Percentiles rank a stretch among this genome's conserved stretches.
Conservation (phyloP, 2,329 filamentous ascomycete genomes). For the Cladosporium austrohemisphaericum region DNA sequence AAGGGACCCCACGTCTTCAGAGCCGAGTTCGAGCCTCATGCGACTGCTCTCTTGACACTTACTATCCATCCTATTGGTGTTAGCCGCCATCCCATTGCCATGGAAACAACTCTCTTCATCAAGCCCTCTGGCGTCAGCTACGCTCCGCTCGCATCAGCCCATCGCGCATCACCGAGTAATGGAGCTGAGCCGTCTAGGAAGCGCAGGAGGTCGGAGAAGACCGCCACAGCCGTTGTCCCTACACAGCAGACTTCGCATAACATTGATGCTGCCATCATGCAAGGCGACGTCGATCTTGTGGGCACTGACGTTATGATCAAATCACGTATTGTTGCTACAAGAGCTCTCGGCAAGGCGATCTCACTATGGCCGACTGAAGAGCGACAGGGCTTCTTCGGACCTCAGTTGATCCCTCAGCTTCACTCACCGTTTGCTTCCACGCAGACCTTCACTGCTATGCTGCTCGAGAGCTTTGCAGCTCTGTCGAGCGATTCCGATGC, state of each 20-base stretch:
- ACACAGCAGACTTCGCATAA: slow-evolving; percentile 70
- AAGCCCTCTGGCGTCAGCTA: slow-evolving; percentile 89
- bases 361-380: slow-evolving; percentile 63
- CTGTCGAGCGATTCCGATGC: slow-evolving; percentile 20
- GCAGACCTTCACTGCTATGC: slow-evolving; percentile 75
- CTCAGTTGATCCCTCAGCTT: slow-evolving; percentile 62
- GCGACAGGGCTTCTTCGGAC: slow-evolving; percentile 61
- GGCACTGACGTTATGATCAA: slow-evolving; percentile 83
- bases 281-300: slow-evolving; percentile 91
- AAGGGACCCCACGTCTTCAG: slow-evolving; percentile 63
- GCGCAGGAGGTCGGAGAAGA: slow-evolving; percentile 79
- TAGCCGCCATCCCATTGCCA: slow-evolving; percentile 82
- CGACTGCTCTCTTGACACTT: slow-evolving; percentile 77
- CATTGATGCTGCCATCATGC: slow-evolving; percentile 96
- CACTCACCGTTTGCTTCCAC: slow-evolving; percentile 75
- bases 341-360: slow-evolving; percentile 81
- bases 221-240: slow-evolving; percentile 48
- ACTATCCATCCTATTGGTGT: slow-evolving; percentile 90
- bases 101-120: slow-evolving; percentile 85
- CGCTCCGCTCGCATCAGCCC: slow-evolving; percentile 46
- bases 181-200: slow-evolving; percentile 67
- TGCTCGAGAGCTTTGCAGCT: slow-evolving; percentile 85
- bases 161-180: slow-evolving; percentile 43
- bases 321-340: slow-evolving; percentile 81
- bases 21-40: slow-evolving; percentile 68